Evolutionary conservation across 306 rosid species (phyloP).

Genomic region (Neltuma alba): DNA sequence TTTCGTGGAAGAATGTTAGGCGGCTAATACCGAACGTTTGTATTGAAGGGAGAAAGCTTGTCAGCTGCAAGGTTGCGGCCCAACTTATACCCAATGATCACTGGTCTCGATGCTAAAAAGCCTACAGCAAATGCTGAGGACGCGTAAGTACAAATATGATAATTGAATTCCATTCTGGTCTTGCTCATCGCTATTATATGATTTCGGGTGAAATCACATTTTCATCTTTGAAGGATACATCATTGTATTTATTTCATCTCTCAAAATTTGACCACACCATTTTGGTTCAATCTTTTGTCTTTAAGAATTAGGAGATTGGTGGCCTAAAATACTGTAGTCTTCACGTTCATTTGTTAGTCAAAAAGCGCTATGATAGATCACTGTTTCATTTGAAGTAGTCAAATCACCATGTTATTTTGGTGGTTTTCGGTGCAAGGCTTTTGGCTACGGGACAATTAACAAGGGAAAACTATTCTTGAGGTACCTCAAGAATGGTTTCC

Average conservation of each 20-base stretch:
- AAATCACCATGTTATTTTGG: not conserved
- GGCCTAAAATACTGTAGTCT: not conserved
- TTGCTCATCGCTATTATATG: not conserved
- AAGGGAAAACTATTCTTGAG: too few relatives aligned
- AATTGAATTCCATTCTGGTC: not conserved
- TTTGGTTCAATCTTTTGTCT: not conserved
- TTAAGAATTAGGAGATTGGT: not conserved
- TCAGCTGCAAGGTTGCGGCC: slow-evolving; percentile 49
- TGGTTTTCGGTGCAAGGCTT: not conserved
- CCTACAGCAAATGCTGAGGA: slow-evolving; percentile 55
- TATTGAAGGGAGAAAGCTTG: slow-evolving; percentile 77
- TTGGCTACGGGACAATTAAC: not conserved
- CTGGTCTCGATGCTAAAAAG: slow-evolving; percentile 62
- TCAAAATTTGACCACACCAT: not conserved
- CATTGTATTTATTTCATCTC: not conserved
- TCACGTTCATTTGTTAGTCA: not conserved
- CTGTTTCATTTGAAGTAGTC: not conserved
- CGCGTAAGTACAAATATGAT: slow-evolving; percentile 58
- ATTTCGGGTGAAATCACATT: not conserved
- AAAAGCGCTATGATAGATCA: not conserved
- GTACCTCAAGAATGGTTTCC: too few relatives aligned
- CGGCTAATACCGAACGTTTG: not conserved
- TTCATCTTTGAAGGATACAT: not conserved
- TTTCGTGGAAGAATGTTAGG: not conserved
- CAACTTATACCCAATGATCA: slow-evolving; percentile 58